Base-by-base conservation (phyloP, 257 asterid genomes). In the Handroanthus guayacan region DNA sequence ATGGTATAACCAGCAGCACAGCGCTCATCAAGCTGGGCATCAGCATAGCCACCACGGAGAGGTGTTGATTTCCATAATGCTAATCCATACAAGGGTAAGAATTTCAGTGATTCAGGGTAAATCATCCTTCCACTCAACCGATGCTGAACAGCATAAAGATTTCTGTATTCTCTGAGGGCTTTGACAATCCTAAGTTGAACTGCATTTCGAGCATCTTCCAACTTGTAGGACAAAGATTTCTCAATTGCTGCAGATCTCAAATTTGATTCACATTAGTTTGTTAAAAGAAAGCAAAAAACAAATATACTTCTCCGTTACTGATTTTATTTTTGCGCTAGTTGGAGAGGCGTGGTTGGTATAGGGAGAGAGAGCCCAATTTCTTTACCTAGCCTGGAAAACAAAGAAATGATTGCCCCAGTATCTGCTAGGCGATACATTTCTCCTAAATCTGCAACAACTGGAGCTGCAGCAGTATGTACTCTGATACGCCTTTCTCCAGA, bases 401-500 rank as follows among this genome's bases (percentile, higher is more conserved):
- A 54, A 69, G 97, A 91, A 68, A 93, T 80, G 74, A 91, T 68
- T 11, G 97, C 98, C 67, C 96, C 97, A 1, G 85, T 82, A 84
- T 93, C 97, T 39, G 98, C 95, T 80, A 85, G 80, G 66, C 93
- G 96, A 83, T 89, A 93, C 97, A 93, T 88, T 84, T 91, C 96
- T 72, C 88, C 87, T 50, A 93, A 79, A 77, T 89, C 97, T 62
- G 95, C 38, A 75, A 88, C 94, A 56, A 93, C 97, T 44, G 97
- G 98, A 83, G 90, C 97, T 43, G 97, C 97, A 17, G 91, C 90
- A 52, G 97, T 93, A 78, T 89, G 98, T 67, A 93, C 96, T 81
- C 98, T 89, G 75, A 93, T 93, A 73, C 97, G 96, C 82, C 98
- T 86, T 87, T 93, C 98, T 84, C 97, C 98, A 63, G 85, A 86